Evolutionary conservation across 192 early-diverging fungal genomes (phyloP), one percentile per base, ranked within the genome.

Genomic region (Piromyces finnis): DNA sequence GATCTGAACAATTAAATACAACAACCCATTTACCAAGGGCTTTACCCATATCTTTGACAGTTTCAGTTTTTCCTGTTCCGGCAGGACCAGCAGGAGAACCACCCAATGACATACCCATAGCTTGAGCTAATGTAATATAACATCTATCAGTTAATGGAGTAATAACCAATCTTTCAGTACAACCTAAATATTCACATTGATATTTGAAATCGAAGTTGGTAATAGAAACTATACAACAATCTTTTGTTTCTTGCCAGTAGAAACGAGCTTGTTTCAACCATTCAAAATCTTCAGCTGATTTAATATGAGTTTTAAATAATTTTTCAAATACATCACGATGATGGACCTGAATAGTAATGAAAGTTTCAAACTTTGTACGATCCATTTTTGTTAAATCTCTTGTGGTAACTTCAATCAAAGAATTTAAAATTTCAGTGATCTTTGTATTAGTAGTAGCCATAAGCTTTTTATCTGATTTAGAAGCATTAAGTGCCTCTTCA

Each of bases 11-110:
- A 78, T 91, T 91, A 83, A 91, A 91, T 5, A 91, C 90, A 41
- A 91, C 90, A n/a, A 91, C 90, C 90, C 90, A 91, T 81, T 91
- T 91, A 14, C 87, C 90, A 78, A 91, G 82, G 77, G 89, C 89
- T 82, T 91, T 91, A 22, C 90, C 90, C 28, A 91, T 82, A 85
- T 91, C 90, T 80, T 91, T 91, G 3, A 86, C 85, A 22, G 90
- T 90, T 82, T 91, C 90, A n/a, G 90, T 91, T 78, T 91, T 91
- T 9, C 90, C 90, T 12, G 87, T 90, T 79, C 89, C 88, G 28
- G 82, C 84, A 32, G 87, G 88, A 26, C 89, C 90, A 39, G 90
- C 90, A 16, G 90, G 90, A 12, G 90, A 91, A 28, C 90, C 90
- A 77, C 90, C 90, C 14, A 91, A 80, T 30, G 89, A 90, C 90